These are phyloP conservation scores for thale cress (Arabidopsis thaliana) DNA, from an alignment of 345 rosid genomes.

Conservation along the genomic window TAIR10.1 NC_003076.8:15570001-15570500, in stretches of 20 bases:
- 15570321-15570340: not conserved
- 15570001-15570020: slow-evolving; percentile 89
- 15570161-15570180: slow-evolving; percentile 93
- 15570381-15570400: not conserved
- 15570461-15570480: slow-evolving; percentile 95
- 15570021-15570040: slow-evolving; percentile 79
- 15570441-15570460: slow-evolving; percentile 63
- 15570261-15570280: not conserved
- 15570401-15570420: not conserved
- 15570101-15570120: not conserved
- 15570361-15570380: not conserved
- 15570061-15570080: not conserved
- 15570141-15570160: slow-evolving; percentile 93
- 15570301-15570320: slow-evolving; percentile 2
- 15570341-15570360: not conserved
- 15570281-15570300: not conserved
- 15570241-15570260: not conserved
- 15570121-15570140: slow-evolving; percentile 45
- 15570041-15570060: slow-evolving; percentile 81
- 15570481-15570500: slow-evolving; percentile 87
- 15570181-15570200: slow-evolving; percentile 82
- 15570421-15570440: slow-evolving; percentile 22
- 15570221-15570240: slow-evolving; percentile 70
- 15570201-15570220: slow-evolving; percentile 89
- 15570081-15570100: not conserved